These are phyloP conservation scores for Ophiosphaerella herpotricha DNA, from an alignment of 2,329 filamentous ascomycete genomes.

Conservation along the genomic window DNA sequence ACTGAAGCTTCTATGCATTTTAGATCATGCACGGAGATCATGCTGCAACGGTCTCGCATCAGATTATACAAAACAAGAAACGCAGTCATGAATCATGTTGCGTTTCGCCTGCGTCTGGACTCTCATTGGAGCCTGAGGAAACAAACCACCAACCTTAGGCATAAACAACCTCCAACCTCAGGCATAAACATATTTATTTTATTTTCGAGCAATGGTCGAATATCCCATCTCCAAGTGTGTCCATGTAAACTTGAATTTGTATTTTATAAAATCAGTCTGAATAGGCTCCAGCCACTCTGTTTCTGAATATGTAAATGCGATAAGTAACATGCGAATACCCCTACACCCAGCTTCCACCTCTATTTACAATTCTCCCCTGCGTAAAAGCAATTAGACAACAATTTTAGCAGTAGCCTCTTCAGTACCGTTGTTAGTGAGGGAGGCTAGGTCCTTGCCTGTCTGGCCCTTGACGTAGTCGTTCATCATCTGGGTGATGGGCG, in stretches of 20 bases:
- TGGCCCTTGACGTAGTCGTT: conserved; percentile 37
- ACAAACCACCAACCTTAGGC: not conserved
- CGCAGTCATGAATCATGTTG: not conserved
- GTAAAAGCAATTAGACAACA: not conserved
- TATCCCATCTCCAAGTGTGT: too few relatives aligned
- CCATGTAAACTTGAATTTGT: too few relatives aligned
- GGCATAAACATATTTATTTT: too few relatives aligned
- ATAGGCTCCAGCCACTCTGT: not conserved
- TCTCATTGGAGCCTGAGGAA: not conserved
- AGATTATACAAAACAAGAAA: not conserved
- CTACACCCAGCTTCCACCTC: not conserved
- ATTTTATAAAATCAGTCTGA: too few relatives aligned
- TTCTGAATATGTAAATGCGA: not conserved
- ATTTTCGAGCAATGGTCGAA: not conserved
- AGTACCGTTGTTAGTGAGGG: conserved; percentile 7
- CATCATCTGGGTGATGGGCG: conserved; percentile 42
- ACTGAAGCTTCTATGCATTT: too few relatives aligned
- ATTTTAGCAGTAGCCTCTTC: conserved; percentile 1
- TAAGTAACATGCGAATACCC: not conserved
- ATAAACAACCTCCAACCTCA: not conserved
- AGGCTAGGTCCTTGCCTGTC: conserved; percentile 20
- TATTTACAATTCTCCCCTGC: not conserved
- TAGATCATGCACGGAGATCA: too few relatives aligned
- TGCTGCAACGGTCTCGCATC: not conserved
- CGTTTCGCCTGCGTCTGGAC: not conserved